Percentiles rank a stretch among this genome's conserved stretches.
Conservation (phyloP, 495 filamentous ascomycete species). For the Baudoinia panamericana region DNA sequence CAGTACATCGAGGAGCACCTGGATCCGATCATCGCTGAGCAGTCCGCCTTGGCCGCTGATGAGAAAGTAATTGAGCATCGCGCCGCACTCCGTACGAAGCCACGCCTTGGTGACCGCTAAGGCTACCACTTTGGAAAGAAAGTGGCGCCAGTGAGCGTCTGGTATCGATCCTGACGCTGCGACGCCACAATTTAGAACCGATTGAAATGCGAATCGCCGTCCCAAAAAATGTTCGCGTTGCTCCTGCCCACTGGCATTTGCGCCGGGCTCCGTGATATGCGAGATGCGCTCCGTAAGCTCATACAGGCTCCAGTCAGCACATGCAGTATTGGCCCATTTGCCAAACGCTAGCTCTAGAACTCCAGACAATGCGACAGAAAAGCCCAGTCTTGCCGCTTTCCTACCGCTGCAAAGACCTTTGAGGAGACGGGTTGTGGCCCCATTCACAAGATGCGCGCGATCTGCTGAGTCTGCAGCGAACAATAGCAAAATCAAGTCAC, state of each 20-base stretch:
- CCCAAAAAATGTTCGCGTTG: slow-evolving; percentile 76
- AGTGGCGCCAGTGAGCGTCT: slow-evolving; percentile 44
- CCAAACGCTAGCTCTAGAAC: slow-evolving; percentile 44
- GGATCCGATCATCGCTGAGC: slow-evolving; percentile 36
- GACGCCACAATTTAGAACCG: slow-evolving; percentile 65
- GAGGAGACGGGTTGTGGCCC: slow-evolving; percentile 50
- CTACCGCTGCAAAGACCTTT: slow-evolving; percentile 79
- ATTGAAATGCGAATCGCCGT: slow-evolving; percentile 71
- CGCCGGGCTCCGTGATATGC: slow-evolving; percentile 1
- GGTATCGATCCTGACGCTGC: slow-evolving; percentile 43
- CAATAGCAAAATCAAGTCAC: slow-evolving; percentile 29
- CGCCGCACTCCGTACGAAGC: slow-evolving; percentile 78
- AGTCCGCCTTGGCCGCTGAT: slow-evolving; percentile 32
- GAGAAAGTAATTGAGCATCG: slow-evolving; percentile 44
- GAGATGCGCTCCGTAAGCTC: slow-evolving; percentile 45
- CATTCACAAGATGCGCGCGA: slow-evolving; percentile 20
- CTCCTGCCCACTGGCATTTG: slow-evolving; percentile 41
- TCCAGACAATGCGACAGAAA: slow-evolving; percentile 79
- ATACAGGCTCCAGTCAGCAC: slow-evolving; percentile 34
- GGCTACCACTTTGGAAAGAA: slow-evolving; percentile 45
- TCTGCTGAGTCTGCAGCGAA: slow-evolving; percentile 20
- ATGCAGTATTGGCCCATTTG: neutral
- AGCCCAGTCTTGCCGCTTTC: slow-evolving; percentile 82
- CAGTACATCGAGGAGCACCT: slow-evolving; percentile 49
- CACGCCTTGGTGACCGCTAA: slow-evolving; percentile 59